Evolutionary conservation across 768 basidiomycete species (phyloP).

Genomic region (Plicaturopsis crispa): DNA sequence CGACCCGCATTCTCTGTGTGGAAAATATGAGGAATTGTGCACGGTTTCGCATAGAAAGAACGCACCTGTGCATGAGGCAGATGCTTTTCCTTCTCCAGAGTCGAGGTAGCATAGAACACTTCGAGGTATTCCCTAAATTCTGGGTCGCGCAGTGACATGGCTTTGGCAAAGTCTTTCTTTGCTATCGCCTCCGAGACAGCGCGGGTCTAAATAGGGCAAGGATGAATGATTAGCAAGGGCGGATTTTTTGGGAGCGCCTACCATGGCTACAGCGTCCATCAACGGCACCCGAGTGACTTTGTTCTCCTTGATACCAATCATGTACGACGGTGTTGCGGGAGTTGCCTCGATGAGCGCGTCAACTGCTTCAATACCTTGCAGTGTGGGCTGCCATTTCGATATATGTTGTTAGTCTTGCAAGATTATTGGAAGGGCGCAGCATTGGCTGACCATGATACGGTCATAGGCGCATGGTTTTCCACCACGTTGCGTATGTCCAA

Average conservation of each 20-base stretch:
- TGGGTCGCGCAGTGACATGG: constrained; percentile 83
- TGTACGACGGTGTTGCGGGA: constrained; percentile 89
- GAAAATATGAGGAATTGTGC: constrained; percentile 7
- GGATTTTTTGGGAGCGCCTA: too few species aligned
- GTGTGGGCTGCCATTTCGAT: constrained; percentile 83
- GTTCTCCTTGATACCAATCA: constrained; percentile 95
- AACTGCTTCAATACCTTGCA: constrained; percentile 95
- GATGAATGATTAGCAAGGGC: background rate
- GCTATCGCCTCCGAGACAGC: constrained; percentile 79
- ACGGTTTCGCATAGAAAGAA: background rate
- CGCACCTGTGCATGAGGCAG: constrained; percentile 45
- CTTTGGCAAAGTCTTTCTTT: constrained; percentile 76
- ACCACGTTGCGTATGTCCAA: constrained; percentile 96
- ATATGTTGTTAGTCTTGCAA: constrained; percentile 56
- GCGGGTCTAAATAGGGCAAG: constrained; percentile 54
- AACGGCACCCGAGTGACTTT: constrained; percentile 89
- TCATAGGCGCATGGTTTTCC: constrained; percentile 91
- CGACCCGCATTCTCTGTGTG: constrained; percentile 64
- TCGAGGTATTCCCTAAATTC: constrained; percentile 85
- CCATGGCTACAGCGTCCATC: constrained; percentile 89
- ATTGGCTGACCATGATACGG: constrained; percentile 78
- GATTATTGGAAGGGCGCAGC: background rate
- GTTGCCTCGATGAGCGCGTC: constrained; percentile 79
- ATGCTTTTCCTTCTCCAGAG: constrained; percentile 42
- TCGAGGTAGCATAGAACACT: constrained; percentile 76